phyloP scores from a whole-genome alignment of 129 eudicot genomes.

The Gnaphalium uliginosum region DNA sequence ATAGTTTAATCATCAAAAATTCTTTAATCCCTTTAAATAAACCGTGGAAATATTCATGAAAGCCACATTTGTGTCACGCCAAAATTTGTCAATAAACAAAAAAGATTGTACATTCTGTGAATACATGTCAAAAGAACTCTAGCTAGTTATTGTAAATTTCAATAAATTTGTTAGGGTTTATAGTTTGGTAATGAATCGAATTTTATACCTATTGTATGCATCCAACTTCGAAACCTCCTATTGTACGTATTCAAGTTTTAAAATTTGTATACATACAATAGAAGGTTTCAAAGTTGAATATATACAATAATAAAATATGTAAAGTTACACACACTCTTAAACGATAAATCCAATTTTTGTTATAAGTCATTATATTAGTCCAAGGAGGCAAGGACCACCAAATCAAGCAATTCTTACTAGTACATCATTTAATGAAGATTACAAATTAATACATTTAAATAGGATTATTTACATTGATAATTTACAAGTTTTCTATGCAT shows the following conservation, averaged over 20 bases:
- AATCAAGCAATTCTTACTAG: background rate
- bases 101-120: background rate
- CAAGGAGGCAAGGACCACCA: background rate
- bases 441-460: background rate
- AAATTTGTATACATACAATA: no score
- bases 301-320: no score
- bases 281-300: no score
- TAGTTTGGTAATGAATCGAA: no score
- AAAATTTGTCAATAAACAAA: conserved; percentile 14
- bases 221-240: no score
- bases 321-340: no score
- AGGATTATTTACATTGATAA: background rate
- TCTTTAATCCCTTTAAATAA: conserved; percentile 20
- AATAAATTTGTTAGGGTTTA: no score
- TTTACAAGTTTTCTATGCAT: background rate
- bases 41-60: conserved; percentile 28
- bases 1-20: conserved; percentile 19
- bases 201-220: no score
- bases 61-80: conserved; percentile 20
- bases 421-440: background rate
- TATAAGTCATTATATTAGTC: background rate
- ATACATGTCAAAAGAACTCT: background rate
- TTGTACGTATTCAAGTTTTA: no score
- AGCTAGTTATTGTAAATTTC: no score
- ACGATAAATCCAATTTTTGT: no score